Conservation (phyloP, 2,329 filamentous ascomycete genomes). For the Scedosporium boydii region DNA sequence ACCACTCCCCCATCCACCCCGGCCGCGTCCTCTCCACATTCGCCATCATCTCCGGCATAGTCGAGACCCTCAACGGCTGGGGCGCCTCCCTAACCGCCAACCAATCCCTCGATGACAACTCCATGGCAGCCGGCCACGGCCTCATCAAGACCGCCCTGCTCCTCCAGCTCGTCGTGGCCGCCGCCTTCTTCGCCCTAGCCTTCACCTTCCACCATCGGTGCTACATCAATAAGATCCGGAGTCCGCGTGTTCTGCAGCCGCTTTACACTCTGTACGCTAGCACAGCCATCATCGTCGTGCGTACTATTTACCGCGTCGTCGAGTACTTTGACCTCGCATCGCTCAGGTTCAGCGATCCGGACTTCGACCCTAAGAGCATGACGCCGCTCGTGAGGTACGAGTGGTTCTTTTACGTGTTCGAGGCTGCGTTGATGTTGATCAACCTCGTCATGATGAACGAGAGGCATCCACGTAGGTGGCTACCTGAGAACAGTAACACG, state of each 20-base stretch:
- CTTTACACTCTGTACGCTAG: conserved; percentile 42
- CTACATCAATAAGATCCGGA: conserved; percentile 22
- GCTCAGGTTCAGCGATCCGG: conserved; percentile 25
- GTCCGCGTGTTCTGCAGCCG: conserved; percentile 21
- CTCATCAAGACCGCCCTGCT: conserved; percentile 41
- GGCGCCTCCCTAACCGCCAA: conserved; percentile 40
- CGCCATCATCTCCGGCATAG: conserved; percentile 31
- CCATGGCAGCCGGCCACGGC: conserved; percentile 30
- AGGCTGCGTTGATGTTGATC: conserved; percentile 40
- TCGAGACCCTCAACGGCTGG: conserved; percentile 28
- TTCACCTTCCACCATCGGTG: conserved; percentile 38
- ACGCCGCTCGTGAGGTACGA: conserved; percentile 44
- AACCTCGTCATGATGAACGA: conserved; percentile 41
- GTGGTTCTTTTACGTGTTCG: conserved; percentile 51
- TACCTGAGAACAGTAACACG: conserved; percentile 37
- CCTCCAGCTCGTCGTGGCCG: conserved; percentile 44
- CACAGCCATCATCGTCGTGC: conserved; percentile 35
- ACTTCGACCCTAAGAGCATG: conserved; percentile 24
- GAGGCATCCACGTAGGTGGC: conserved; percentile 38
- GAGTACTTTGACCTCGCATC: conserved; percentile 46
- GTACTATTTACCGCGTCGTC: conserved; percentile 49
- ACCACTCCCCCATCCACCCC: conserved; percentile 43
- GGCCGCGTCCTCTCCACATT: conserved; percentile 36
- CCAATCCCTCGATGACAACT: conserved; percentile 23
- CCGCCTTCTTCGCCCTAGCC: conserved; percentile 38